Conservation (phyloP, 768 basidiomycete species). For the Tulasnella sp. region DNA sequence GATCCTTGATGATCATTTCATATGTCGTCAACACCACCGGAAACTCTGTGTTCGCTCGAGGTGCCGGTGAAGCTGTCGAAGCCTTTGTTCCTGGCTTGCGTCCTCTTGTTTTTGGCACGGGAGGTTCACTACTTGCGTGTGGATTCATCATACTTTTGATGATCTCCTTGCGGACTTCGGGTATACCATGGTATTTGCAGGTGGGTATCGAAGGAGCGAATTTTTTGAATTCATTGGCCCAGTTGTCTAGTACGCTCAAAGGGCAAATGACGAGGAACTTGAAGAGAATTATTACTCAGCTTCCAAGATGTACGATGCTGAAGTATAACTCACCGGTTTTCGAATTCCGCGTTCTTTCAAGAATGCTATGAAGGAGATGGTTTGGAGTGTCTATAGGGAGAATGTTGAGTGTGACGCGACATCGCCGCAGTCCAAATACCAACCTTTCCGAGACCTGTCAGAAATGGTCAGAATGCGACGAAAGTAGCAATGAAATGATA, state of each 20-base stretch:
- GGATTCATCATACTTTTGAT: conserved; percentile 15
- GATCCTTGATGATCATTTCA: conserved; percentile 82
- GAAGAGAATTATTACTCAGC: not conserved
- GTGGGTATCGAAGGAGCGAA: conserved; percentile 79
- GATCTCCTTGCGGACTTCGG: conserved; percentile 43
- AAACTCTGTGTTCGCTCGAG: conserved; percentile 15
- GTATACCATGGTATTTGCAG: conserved; percentile 81
- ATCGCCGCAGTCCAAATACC: not conserved
- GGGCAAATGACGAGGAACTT: conserved; percentile 80
- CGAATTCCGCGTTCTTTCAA: conserved; percentile 61
- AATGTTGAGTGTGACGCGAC: conserved; percentile 4
- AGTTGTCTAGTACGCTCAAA: conserved; percentile 84
- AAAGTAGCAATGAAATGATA: not conserved
- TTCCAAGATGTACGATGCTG: too few species aligned
- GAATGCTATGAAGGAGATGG: conserved; percentile 86
- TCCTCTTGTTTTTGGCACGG: not conserved
- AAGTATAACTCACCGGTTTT: conserved; percentile 36
- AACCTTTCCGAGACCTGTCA: conserved; percentile 4
- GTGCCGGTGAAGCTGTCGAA: not conserved
- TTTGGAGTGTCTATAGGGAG: conserved; percentile 68
- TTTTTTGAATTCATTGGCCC: conserved; percentile 70
- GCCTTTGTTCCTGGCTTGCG: not conserved
- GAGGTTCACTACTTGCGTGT: conserved; percentile 6
- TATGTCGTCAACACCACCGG: conserved; percentile 60
- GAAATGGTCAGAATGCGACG: not conserved